Percentiles rank a stretch among this genome's conserved stretches.
Evolutionary conservation across 2,329 filamentous ascomycete genomes (phyloP).

Genomic region (Botrytis hyacinthi): DNA sequence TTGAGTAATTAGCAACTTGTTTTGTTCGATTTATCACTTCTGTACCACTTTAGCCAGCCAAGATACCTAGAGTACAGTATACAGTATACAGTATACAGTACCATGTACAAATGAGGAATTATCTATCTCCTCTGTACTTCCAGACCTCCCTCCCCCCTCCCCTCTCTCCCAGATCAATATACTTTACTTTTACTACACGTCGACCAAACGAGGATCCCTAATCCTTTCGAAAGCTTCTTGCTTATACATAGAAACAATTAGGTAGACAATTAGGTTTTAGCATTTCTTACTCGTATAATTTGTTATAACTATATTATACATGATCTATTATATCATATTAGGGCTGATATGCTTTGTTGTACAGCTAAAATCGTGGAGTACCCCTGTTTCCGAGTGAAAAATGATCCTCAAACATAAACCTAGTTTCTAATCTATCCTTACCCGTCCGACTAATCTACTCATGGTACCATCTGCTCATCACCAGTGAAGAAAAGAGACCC

Average conservation of each 20-base stretch:
- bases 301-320: background rate
- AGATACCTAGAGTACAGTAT: background rate
- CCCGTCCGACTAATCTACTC: background rate
- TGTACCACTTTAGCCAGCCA: background rate
- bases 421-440: conserved; percentile 16
- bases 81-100: background rate
- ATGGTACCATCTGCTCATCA: conserved; percentile 6
- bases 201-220: background rate
- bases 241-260: background rate
- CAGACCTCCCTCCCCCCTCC: background rate
- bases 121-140: background rate
- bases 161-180: background rate
- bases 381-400: conserved; percentile 27
- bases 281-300: conserved; percentile 8
- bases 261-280: conserved; percentile 2
- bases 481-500: background rate
- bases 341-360: conserved; percentile 37
- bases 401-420: conserved; percentile 39
- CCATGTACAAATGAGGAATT: too few species aligned
- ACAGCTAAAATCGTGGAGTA: conserved; percentile 31
- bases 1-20: background rate
- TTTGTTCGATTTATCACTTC: background rate
- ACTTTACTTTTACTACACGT: background rate
- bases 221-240: background rate
- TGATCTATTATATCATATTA: conserved; percentile 26